A percentile compares a stretch with the other conserved stretches of the same genome.
Conservation (phyloP, 2,329 filamentous ascomycete genomes). For the Lecanicillium sp. region DNA sequence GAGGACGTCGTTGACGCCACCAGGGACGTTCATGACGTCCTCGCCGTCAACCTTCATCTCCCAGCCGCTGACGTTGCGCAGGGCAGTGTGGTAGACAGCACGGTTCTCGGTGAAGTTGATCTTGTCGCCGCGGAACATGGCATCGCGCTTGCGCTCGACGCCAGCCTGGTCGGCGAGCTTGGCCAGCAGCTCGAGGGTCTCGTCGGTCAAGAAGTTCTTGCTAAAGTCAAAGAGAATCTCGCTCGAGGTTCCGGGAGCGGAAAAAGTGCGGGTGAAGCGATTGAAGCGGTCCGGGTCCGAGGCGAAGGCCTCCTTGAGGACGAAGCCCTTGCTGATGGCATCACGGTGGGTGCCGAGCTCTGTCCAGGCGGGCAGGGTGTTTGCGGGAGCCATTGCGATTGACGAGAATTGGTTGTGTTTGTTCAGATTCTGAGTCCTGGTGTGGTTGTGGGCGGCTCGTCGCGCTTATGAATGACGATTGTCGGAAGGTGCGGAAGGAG, state of each 20-base stretch:
- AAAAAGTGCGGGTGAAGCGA: constrained; percentile 83
- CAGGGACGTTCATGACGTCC: constrained; percentile 84
- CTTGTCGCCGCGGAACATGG: constrained; percentile 95
- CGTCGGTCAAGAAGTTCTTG: constrained; percentile 96
- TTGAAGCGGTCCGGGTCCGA: constrained; percentile 81
- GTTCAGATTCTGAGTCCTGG: too few relatives aligned
- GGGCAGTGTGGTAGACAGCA: constrained; percentile 89
- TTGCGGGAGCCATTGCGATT: constrained; percentile 68
- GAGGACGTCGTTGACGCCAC: constrained; percentile 83
- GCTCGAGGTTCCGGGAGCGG: constrained; percentile 70
- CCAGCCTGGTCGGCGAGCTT: constrained; percentile 88
- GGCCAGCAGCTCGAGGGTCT: constrained; percentile 79
- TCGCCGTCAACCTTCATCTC: constrained; percentile 78
- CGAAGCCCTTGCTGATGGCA: constrained; percentile 77
- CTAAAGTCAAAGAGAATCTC: constrained; percentile 97
- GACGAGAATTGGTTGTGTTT: too few relatives aligned
- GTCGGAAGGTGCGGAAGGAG: too few relatives aligned
- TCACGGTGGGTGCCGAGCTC: constrained; percentile 87
- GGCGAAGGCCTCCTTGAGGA: constrained; percentile 88
- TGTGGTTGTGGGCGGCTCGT: too few relatives aligned
- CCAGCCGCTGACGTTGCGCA: constrained; percentile 83
- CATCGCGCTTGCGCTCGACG: constrained; percentile 88
- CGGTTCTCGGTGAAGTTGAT: constrained; percentile 99
- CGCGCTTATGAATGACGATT: too few relatives aligned
- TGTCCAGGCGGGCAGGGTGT: constrained; percentile 79